Percentiles rank a stretch among this genome's conserved stretches.
Evolutionary conservation across 768 basidiomycete genomes (phyloP).

Genomic region (Daedaleopsis sinensis): DNA sequence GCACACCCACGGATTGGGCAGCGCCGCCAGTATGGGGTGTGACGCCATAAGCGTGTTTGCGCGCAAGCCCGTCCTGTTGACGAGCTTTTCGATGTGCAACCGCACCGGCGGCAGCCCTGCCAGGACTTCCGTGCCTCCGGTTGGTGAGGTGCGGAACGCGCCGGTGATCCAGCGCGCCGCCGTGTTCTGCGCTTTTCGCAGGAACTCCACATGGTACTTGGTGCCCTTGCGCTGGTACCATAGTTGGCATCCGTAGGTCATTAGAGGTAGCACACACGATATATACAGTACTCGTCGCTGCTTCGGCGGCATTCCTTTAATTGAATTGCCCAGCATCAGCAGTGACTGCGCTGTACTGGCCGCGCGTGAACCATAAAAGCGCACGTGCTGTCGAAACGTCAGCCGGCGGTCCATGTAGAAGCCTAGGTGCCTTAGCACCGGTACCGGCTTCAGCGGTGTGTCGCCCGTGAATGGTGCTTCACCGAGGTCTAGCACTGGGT

Average conservation of each 20-base stretch:
- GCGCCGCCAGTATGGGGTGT: slow-evolving; percentile 1
- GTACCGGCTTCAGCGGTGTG: too few species aligned
- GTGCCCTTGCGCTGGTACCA: slow-evolving; percentile 21
- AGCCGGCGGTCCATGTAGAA: slow-evolving; percentile 21
- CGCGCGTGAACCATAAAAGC: slow-evolving; percentile 15
- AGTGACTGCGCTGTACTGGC: slow-evolving; percentile 13
- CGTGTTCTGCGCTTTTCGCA: slow-evolving; percentile 19
- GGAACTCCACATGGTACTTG: slow-evolving; percentile 2
- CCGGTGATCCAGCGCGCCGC: slow-evolving; percentile 26
- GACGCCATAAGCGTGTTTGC: slow-evolving; percentile 8
- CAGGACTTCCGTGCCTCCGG: slow-evolving; percentile 18
- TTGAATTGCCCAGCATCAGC: slow-evolving; percentile 22
- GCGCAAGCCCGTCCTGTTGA: slow-evolving; percentile 4
- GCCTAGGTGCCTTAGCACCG: slow-evolving; percentile 14
- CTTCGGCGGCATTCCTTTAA: slow-evolving; percentile 16
- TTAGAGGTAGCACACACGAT: slow-evolving; percentile 19
- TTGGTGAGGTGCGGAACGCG: slow-evolving; percentile 22
- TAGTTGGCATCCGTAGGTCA: slow-evolving; percentile 22
- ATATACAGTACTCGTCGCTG: slow-evolving; percentile 22
- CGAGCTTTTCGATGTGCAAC: slow-evolving; percentile 16
- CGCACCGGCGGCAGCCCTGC: slow-evolving; percentile 22
- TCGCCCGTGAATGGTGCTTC: too few species aligned
- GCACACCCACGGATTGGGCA: slow-evolving; percentile 6
- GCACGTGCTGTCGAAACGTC: slow-evolving; percentile 13
- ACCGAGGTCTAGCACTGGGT: too few species aligned